Percentiles rank a stretch among this genome's conserved stretches.
Conservation (phyloP, 1,139 yeast species). For the Candida neerlandica region DNA sequence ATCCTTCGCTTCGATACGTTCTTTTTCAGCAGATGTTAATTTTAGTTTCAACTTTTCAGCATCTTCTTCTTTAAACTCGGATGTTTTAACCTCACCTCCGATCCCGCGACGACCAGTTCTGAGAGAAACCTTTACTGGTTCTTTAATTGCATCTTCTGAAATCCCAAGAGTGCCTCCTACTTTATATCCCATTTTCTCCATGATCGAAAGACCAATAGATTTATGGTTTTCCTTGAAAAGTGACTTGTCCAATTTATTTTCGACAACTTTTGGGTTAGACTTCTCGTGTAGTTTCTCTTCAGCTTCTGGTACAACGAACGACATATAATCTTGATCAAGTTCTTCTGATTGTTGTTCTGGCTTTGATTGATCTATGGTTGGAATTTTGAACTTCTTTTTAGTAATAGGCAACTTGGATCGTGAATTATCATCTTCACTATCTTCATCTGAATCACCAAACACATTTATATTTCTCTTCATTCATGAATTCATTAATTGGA, state of each 20-base stretch:
- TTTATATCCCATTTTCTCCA: conserved; percentile 60
- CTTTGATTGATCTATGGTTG: not conserved
- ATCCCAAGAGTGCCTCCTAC: conserved; percentile 47
- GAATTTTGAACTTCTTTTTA: conserved; percentile 14
- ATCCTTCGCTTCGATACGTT: conserved; percentile 5
- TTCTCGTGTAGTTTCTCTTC: not conserved
- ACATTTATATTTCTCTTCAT: conserved; percentile 8
- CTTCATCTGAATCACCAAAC: conserved; percentile 9
- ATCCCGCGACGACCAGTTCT: conserved; percentile 15
- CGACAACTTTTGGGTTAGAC: not conserved
- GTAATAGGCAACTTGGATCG: not conserved
- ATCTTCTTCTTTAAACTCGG: conserved; percentile 2
- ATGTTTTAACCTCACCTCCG: conserved; percentile 10
- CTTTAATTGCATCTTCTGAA: conserved; percentile 22
- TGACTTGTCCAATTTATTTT: conserved; percentile 12
- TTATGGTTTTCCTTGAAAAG: conserved; percentile 11
- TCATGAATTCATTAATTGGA: not conserved
- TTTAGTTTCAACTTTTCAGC: conserved; percentile 4
- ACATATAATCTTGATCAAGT: conserved; percentile 8
- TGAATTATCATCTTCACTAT: not conserved
- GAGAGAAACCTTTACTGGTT: conserved; percentile 18
- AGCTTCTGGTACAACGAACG: not conserved
- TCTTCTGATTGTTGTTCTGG: not conserved
- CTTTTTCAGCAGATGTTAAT: not conserved
- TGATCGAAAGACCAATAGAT: conserved; percentile 52